phyloP scores from a whole-genome alignment of 2,329 filamentous ascomycete genomes.

The Sporothrix protearum region DNA sequence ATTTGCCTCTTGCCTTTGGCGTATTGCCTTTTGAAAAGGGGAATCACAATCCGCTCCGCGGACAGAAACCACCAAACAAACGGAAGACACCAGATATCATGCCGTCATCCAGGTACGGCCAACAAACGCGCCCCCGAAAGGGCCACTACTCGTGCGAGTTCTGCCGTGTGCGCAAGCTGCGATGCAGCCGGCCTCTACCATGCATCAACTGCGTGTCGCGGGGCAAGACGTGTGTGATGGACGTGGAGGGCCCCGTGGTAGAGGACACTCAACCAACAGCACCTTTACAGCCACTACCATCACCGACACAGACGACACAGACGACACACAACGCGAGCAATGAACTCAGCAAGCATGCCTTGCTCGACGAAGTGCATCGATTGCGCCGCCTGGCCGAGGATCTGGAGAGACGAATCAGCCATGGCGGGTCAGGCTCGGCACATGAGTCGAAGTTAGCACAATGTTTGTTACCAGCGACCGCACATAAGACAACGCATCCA shows the following conservation, averaged over 20 bases:
- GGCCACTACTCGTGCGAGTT: slow-evolving; percentile 24
- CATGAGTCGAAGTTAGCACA: not conserved
- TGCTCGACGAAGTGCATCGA: slow-evolving; percentile 13
- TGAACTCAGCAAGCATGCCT: not conserved
- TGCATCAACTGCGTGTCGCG: slow-evolving; percentile 24
- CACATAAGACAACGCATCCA: no score
- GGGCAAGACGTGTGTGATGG: slow-evolving; percentile 18
- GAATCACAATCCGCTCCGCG: not conserved
- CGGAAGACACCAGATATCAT: not conserved
- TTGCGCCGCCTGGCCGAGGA: slow-evolving; percentile 18
- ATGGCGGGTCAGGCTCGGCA: not conserved
- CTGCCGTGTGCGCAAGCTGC: slow-evolving; percentile 23
- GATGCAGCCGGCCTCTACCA: slow-evolving; percentile 22
- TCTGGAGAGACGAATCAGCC: slow-evolving; percentile 7
- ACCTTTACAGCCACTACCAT: not conserved
- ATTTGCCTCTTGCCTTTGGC: no score
- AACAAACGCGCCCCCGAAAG: not conserved
- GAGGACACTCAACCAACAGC: not conserved
- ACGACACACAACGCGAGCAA: not conserved
- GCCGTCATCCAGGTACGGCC: not conserved
- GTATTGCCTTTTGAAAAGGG: not conserved
- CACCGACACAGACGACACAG: not conserved
- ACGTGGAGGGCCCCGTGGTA: not conserved
- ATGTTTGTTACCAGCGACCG: no score
- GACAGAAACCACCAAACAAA: not conserved